These are phyloP conservation scores for Neckera pumila DNA, from an alignment of 225 moss, liverwort and hornwort genomes.

Conservation along the genomic window DNA sequence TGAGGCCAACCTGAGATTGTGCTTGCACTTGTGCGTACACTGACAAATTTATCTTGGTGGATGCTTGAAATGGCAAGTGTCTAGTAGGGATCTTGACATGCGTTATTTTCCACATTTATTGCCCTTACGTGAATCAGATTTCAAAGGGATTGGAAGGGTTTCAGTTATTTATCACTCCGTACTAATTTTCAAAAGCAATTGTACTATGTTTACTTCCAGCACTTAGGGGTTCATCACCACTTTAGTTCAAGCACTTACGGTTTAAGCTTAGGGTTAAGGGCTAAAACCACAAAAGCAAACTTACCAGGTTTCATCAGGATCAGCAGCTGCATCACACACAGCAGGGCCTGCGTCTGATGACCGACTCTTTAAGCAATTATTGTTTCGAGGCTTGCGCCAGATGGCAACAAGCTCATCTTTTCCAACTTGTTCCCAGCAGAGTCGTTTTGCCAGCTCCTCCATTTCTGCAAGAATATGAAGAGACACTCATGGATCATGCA, in stretches of 20 bases:
- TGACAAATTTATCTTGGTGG: background rate
- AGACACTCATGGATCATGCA: background rate
- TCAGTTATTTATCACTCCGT: background rate
- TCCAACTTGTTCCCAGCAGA: constrained; percentile 66
- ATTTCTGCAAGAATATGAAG: constrained; percentile 36
- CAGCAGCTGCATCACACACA: constrained; percentile 38
- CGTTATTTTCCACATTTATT: background rate
- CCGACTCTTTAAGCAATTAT: constrained; percentile 37
- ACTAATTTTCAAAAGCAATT: background rate
- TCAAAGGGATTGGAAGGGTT: background rate
- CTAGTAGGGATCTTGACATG: background rate
- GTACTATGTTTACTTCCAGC: background rate
- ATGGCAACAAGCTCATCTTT: constrained; percentile 41
- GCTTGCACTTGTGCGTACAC: background rate
- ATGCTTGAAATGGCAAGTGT: background rate
- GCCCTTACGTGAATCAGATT: background rate
- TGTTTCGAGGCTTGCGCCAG: constrained; percentile 53
- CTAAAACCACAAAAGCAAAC: background rate
- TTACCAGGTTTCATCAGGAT: constrained; percentile 67
- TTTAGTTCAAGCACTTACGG: background rate
- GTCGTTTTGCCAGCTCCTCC: constrained; percentile 36
- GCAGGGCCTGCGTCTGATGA: constrained; percentile 16
- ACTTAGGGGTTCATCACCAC: background rate
- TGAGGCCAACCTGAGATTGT: background rate
- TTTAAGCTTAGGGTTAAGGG: no score